These are phyloP conservation scores for Lactifluus piperatus DNA, from an alignment of 768 basidiomycete species.

Conservation along the genomic window DNA sequence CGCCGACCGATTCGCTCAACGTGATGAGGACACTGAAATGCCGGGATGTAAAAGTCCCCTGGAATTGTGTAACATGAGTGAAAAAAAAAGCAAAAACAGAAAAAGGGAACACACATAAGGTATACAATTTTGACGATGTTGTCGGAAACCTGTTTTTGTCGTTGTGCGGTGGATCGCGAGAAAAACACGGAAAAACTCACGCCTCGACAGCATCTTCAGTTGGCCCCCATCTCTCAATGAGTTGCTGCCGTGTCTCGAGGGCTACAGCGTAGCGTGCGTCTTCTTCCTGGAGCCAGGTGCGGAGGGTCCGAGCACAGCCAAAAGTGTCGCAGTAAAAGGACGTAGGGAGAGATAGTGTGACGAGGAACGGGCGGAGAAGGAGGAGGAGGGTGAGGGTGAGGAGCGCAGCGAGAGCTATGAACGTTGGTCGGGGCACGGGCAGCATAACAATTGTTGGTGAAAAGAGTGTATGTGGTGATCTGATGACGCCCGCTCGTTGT, in stretches of 20 bases:
- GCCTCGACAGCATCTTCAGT: not conserved
- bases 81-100: not conserved
- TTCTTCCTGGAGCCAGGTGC: not conserved
- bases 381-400: not conserved
- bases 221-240: conserved; percentile 7
- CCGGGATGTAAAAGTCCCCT: conserved; percentile 47
- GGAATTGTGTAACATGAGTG: no score
- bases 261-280: not conserved
- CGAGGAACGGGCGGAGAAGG: not conserved
- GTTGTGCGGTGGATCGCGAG: not conserved
- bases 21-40: conserved; percentile 43
- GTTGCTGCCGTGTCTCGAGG: not conserved
- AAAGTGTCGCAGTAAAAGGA: not conserved
- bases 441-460: no score
- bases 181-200: not conserved
- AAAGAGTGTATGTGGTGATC: no score
- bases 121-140: not conserved
- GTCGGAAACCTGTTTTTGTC: conserved; percentile 1
- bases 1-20: no score
- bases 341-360: not conserved
- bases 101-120: not conserved
- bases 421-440: not conserved
- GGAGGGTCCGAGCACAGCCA: not conserved
- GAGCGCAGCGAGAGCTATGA: not conserved
- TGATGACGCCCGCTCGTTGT: no score